These are phyloP conservation scores for Aphelidium insulamus DNA, from an alignment of 371 early-diverging fungal genomes.

Conservation along the genomic window DNA sequence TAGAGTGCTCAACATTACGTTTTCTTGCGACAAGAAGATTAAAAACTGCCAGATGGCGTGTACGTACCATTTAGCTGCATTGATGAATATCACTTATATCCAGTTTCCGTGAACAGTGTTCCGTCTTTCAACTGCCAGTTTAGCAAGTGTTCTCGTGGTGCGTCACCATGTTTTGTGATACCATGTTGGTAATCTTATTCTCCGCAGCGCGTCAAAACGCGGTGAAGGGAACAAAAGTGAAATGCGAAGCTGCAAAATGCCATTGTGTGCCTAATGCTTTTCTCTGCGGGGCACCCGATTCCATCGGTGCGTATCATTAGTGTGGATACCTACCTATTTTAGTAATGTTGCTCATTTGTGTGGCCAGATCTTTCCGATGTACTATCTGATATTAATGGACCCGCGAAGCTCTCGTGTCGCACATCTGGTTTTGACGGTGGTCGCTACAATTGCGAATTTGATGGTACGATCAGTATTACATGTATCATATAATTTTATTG, in stretches of 20 bases:
- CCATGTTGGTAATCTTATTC: background rate
- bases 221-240: slow-evolving; percentile 50
- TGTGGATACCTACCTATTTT: no score
- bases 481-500: background rate
- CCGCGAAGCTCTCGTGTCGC: slow-evolving; percentile 38
- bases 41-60: no score
- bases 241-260: slow-evolving; percentile 44
- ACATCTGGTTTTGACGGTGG: slow-evolving; percentile 6
- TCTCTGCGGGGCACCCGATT: slow-evolving; percentile 12
- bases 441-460: slow-evolving; percentile 30
- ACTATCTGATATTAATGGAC: slow-evolving; percentile 42
- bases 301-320: background rate
- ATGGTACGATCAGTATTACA: no score
- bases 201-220: slow-evolving; percentile 20
- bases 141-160: slow-evolving; percentile 16
- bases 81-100: no score
- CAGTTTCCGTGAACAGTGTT: no score
- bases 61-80: no score
- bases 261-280: slow-evolving; percentile 32
- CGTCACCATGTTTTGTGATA: slow-evolving; percentile 11
- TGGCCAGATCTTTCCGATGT: slow-evolving; percentile 36
- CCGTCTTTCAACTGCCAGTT: background rate
- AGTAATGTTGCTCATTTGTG: background rate
- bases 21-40: slow-evolving; percentile 26
- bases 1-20: slow-evolving; percentile 41